phyloP scores from a whole-genome alignment of 768 basidiomycete genomes.

The Lactarius trivialis region DNA sequence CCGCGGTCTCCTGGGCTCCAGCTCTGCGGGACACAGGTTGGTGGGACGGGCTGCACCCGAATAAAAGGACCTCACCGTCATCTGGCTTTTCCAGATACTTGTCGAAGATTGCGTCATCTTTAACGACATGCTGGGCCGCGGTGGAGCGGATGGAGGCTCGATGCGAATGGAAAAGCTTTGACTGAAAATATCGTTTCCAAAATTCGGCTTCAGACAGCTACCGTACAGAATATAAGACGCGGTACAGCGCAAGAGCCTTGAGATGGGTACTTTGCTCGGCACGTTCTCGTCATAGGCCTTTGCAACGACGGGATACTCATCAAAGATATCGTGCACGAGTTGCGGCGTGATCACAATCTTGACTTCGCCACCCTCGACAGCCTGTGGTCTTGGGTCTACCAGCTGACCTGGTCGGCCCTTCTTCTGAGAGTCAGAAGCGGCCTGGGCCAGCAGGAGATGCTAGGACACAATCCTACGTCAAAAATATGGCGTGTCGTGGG shows the following conservation, averaged over 20 bases:
- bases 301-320: conserved; percentile 93
- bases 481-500: conserved; percentile 22
- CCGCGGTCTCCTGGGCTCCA: conserved; percentile 69
- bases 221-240: conserved; percentile 6
- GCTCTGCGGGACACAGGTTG: conserved; percentile 37
- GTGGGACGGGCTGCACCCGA: neutral
- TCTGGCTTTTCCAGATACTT: conserved; percentile 94
- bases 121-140: conserved; percentile 75
- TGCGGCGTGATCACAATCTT: conserved; percentile 89
- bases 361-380: conserved; percentile 76
- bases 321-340: conserved; percentile 92
- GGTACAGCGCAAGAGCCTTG: neutral
- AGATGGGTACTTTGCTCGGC: conserved; percentile 59
- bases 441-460: conserved; percentile 73
- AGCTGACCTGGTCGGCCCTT: conserved; percentile 82
- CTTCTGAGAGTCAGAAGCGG: conserved; percentile 63
- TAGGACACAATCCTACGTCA: conserved; percentile 31
- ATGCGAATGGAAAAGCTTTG: conserved; percentile 91
- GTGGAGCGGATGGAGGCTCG: conserved; percentile 87
- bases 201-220: conserved; percentile 89
- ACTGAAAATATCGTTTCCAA: conserved; percentile 96
- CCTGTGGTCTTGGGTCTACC: conserved; percentile 82
- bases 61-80: conserved; percentile 55
- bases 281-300: conserved; percentile 92
- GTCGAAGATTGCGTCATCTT: conserved; percentile 92